A percentile compares a stretch with the other conserved stretches of the same genome.
Evolutionary conservation across 495 filamentous ascomycete species (phyloP).

Genomic region (Xylaria sp.): DNA sequence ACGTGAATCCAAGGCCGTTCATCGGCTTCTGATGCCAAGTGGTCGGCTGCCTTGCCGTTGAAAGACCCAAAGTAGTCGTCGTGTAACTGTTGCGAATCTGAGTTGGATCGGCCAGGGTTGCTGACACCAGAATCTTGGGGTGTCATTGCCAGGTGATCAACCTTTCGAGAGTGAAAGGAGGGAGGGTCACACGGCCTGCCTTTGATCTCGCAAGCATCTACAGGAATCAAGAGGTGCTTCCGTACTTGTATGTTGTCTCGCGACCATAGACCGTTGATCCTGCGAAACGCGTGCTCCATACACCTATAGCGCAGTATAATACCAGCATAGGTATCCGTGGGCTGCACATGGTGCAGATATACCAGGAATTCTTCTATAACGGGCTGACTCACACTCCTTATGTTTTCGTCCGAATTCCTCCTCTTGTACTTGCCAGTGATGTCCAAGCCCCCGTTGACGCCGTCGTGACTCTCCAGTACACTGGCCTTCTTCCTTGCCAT

Average conservation of each 20-base stretch:
- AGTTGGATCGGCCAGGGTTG: constrained; percentile 19
- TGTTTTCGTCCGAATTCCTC: constrained; percentile 59
- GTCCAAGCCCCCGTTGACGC: constrained; percentile 56
- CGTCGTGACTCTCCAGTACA: constrained; percentile 60
- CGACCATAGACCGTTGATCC: constrained; percentile 93
- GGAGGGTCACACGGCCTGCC: constrained; percentile 66
- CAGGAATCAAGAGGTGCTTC: constrained; percentile 81
- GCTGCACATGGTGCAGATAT: constrained; percentile 87
- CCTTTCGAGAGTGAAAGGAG: constrained; percentile 39
- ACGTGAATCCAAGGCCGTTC: constrained; percentile 79
- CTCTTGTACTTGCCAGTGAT: constrained; percentile 58
- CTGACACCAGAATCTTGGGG: constrained; percentile 40
- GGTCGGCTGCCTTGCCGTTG: constrained; percentile 41
- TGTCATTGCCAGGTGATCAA: constrained; percentile 56
- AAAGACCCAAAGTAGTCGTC: constrained; percentile 48
- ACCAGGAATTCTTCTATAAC: constrained; percentile 73
- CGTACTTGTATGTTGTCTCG: constrained; percentile 86
- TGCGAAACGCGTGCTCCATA: constrained; percentile 75
- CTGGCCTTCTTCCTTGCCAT: constrained; percentile 56
- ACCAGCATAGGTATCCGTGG: constrained; percentile 84
- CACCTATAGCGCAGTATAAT: constrained; percentile 91
- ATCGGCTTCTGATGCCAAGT: constrained; percentile 42
- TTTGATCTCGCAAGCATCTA: constrained; percentile 87
- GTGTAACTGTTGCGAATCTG: constrained; percentile 32
- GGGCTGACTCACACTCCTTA: constrained; percentile 44